Conservation (phyloP, 345 rosid species). For the Hibiscus syriacus region DNA sequence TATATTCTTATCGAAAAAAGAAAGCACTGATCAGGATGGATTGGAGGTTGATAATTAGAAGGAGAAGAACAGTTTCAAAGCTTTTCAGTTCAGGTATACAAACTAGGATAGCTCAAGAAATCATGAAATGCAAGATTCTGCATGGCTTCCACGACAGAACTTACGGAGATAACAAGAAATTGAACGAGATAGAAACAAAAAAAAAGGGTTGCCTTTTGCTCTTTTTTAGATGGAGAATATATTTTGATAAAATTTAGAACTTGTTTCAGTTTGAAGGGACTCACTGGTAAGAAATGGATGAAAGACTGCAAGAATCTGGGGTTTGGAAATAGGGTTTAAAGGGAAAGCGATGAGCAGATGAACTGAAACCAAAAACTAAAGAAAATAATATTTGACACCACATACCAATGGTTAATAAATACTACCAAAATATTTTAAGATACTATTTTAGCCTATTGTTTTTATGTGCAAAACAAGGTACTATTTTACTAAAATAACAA, state of each 20-base stretch:
- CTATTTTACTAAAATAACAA: too few relatives aligned
- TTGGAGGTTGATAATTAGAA: neutral
- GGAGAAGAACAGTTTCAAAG: neutral
- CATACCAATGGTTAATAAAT: too few relatives aligned
- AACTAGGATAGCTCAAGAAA: neutral
- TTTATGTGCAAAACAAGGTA: too few relatives aligned
- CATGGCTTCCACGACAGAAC: conserved; percentile 14
- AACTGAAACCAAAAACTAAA: conserved; percentile 5
- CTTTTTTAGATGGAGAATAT: neutral
- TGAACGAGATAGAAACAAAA: conserved; percentile 6
- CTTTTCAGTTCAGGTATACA: neutral
- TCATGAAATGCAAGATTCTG: conserved; percentile 12
- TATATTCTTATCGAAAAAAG: too few relatives aligned
- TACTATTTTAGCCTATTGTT: too few relatives aligned
- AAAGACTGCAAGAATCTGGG: conserved; percentile 15
- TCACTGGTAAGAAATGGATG: too few relatives aligned
- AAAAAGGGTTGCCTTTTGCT: neutral
- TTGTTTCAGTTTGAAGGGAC: neutral
- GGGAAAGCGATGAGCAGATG: conserved; percentile 28
- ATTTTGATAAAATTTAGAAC: neutral
- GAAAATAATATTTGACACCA: too few relatives aligned
- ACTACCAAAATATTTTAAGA: too few relatives aligned
- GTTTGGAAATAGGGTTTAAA: conserved; percentile 22
- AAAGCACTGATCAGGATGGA: neutral
- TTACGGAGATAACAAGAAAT: neutral